Percentiles rank a stretch among this genome's conserved stretches.
phyloP scores from a whole-genome alignment of 2,329 filamentous ascomycete species.

The Colletotrichum somersetense region DNA sequence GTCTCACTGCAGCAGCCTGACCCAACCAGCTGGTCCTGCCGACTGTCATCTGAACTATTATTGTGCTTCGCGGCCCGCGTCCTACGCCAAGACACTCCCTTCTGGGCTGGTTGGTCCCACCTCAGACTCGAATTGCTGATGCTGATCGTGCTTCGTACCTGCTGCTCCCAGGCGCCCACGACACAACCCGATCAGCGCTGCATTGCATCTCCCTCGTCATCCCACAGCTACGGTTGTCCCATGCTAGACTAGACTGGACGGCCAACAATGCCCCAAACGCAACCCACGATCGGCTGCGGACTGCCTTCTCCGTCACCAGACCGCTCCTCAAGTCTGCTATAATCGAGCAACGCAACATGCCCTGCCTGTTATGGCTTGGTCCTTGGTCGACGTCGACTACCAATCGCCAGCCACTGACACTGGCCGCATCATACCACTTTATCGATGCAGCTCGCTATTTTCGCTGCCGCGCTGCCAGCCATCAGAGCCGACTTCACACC shows the following conservation, averaged over 20 bases:
- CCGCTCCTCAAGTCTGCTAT: not conserved
- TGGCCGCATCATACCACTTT: not conserved
- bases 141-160: slow-evolving; percentile 7
- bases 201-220: slow-evolving; percentile 30
- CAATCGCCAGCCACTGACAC: slow-evolving; percentile 3
- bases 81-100: slow-evolving; percentile 21
- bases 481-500: slow-evolving; percentile 11
- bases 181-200: slow-evolving; percentile 37
- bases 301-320: not conserved
- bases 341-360: slow-evolving; percentile 4
- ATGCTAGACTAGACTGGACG: not conserved
- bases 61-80: slow-evolving; percentile 20
- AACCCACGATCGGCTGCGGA: slow-evolving; percentile 14
- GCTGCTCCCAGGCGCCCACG: slow-evolving; percentile 5
- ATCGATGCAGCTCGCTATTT: not conserved
- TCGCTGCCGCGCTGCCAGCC: slow-evolving; percentile 22
- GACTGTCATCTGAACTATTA: slow-evolving; percentile 31
- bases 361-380: not conserved
- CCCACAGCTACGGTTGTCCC: slow-evolving; percentile 12
- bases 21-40: slow-evolving; percentile 27
- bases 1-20: slow-evolving; percentile 30
- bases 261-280: slow-evolving; percentile 3
- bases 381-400: slow-evolving; percentile 17
- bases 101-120: slow-evolving; percentile 11
- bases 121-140: not conserved